A percentile compares a stretch with the other conserved stretches of the same genome.
These are phyloP conservation scores for Ceratocystis alfenasii DNA, from an alignment of 2,329 filamentous ascomycete genomes.

Conservation along the genomic window DNA sequence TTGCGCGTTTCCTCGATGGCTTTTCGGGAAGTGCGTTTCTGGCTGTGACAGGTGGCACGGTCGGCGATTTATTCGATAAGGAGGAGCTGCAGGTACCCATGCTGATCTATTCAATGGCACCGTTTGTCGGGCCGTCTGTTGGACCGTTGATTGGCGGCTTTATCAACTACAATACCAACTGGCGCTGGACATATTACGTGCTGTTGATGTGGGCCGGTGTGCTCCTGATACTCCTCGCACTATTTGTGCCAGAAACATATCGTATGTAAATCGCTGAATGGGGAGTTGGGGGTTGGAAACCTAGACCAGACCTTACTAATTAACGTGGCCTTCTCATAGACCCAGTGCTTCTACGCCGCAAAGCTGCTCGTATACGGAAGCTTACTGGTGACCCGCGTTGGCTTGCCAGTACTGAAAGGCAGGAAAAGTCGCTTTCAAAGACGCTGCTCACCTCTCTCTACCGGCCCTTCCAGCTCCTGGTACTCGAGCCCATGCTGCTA, in stretches of 20 bases:
- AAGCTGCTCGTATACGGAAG: constrained; percentile 56
- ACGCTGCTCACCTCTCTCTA: constrained; percentile 49
- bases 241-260: constrained; percentile 81
- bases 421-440: constrained; percentile 51
- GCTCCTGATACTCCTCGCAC: constrained; percentile 49
- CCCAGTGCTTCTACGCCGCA: constrained; percentile 58
- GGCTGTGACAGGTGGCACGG: constrained; percentile 70
- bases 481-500: constrained; percentile 75
- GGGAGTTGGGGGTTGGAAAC: constrained; percentile 25
- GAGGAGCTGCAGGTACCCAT: constrained; percentile 65
- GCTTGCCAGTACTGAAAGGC: constrained; percentile 64
- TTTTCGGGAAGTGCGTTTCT: constrained; percentile 57
- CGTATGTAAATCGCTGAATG: constrained; percentile 31
- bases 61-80: constrained; percentile 64
- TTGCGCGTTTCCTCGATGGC: constrained; percentile 66
- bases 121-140: constrained; percentile 50
- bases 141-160: constrained; percentile 61
- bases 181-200: constrained; percentile 77
- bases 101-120: constrained; percentile 61
- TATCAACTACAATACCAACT: constrained; percentile 62
- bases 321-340: constrained; percentile 31
- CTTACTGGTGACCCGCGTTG: constrained; percentile 68
- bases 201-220: constrained; percentile 69
- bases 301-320: not conserved
- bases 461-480: constrained; percentile 66